phyloP scores from a whole-genome alignment of 2,329 filamentous ascomycete species.

The Hypoxylon sp. region DNA sequence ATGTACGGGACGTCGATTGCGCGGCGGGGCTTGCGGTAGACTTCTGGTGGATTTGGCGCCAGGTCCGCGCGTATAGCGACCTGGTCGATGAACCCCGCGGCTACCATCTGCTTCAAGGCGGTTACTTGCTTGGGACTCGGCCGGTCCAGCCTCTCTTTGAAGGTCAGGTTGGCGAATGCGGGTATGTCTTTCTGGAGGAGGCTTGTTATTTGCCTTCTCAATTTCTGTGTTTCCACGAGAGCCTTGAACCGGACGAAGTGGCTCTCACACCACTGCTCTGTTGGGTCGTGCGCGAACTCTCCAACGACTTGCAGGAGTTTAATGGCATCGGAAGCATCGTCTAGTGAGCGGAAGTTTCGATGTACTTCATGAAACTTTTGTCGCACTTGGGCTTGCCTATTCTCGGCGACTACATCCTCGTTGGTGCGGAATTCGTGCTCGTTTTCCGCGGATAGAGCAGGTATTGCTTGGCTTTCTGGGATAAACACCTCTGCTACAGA shows the following conservation, averaged over 20 bases:
- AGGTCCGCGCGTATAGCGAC: conserved; percentile 92
- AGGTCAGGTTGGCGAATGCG: conserved; percentile 70
- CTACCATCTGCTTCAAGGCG: conserved; percentile 90
- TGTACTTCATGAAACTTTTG: conserved; percentile 78
- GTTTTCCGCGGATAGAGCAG: conserved; percentile 64
- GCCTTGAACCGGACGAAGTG: conserved; percentile 92
- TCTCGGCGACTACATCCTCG: conserved; percentile 79
- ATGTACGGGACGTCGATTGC: conserved; percentile 94
- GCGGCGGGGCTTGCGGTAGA: conserved; percentile 79
- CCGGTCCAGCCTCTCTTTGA: conserved; percentile 69
- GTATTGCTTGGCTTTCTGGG: conserved; percentile 82
- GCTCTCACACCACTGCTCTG: conserved; percentile 81
- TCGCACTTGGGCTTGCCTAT: conserved; percentile 75
- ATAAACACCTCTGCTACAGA: conserved; percentile 92
- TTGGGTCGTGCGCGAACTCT: conserved; percentile 83
- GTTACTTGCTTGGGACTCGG: conserved; percentile 79
- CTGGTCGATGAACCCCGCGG: conserved; percentile 94
- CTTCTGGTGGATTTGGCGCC: conserved; percentile 79
- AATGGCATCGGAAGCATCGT: conserved; percentile 88
- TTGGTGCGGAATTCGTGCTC: conserved; percentile 67
- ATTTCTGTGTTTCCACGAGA: conserved; percentile 86
- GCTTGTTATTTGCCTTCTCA: conserved; percentile 85
- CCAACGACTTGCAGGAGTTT: conserved; percentile 92
- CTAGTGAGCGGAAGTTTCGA: conserved; percentile 82
- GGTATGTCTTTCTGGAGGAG: conserved; percentile 84